These are phyloP conservation scores for Rheum nobile DNA, from an alignment of 148 eudicot species.

Conservation along the genomic window DNA sequence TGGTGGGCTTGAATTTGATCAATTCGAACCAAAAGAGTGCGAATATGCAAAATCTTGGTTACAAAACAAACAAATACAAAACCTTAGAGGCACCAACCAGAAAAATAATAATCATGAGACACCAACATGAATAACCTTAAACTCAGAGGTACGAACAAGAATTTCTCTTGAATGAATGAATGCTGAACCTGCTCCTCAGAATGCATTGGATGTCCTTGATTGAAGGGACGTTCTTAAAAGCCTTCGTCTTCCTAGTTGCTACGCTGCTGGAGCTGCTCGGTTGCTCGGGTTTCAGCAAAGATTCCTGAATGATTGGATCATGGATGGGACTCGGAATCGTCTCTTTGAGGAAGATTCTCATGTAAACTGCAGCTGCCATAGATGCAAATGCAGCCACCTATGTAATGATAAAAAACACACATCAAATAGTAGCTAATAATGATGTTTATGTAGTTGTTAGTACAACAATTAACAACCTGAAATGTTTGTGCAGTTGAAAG, in stretches of 20 bases:
- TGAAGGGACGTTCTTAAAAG: constrained; percentile 32
- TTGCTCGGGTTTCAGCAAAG: not conserved
- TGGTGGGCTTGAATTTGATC: too few species aligned
- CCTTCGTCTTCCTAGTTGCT: constrained; percentile 14
- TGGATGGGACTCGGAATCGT: not conserved
- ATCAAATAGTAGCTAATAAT: too few species aligned
- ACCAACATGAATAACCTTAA: too few species aligned
- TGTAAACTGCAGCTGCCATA: constrained; percentile 51
- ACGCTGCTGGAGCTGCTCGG: constrained; percentile 8
- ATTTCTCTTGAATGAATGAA: too few species aligned
- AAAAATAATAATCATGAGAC: too few species aligned
- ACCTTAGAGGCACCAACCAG: too few species aligned
- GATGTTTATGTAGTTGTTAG: too few species aligned
- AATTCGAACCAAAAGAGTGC: too few species aligned
- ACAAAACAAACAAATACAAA: too few species aligned
- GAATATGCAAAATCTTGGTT: too few species aligned
- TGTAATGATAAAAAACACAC: not conserved
- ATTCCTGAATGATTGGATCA: not conserved
- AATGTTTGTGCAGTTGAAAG: constrained; percentile 58
- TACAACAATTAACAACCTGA: constrained; percentile 24
- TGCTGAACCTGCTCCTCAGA: constrained; percentile 43
- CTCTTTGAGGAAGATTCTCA: constrained; percentile 63
- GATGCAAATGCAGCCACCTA: constrained; percentile 53
- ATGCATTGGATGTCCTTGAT: constrained; percentile 26
- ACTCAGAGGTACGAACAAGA: too few species aligned